These are phyloP conservation scores for Kwoniella mangroviensis DNA, from an alignment of 768 basidiomycete genomes.

Conservation along the genomic window DNA sequence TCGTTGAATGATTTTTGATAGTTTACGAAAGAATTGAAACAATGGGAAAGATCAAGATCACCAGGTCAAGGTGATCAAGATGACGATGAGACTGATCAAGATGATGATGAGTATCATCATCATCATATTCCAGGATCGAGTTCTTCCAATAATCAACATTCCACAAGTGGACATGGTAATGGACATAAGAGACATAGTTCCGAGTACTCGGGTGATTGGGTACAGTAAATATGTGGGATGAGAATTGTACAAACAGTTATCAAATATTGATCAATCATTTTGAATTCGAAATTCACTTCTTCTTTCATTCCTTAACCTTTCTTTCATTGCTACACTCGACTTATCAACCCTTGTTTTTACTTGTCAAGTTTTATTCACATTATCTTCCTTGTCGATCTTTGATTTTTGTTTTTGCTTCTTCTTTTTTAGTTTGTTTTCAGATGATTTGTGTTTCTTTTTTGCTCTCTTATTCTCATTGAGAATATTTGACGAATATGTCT, in stretches of 20 bases:
- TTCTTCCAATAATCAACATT: background rate
- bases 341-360: too few species aligned
- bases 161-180: background rate
- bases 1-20: background rate
- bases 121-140: constrained; percentile 10
- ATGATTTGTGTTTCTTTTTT: too few species aligned
- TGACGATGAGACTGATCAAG: constrained; percentile 4
- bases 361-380: too few species aligned
- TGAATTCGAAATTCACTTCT: background rate
- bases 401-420: too few species aligned
- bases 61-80: constrained; percentile 30
- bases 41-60: constrained; percentile 51
- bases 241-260: too few species aligned
- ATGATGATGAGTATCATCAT: constrained; percentile 3
- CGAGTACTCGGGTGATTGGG: constrained; percentile 51
- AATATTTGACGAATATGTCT: too few species aligned
- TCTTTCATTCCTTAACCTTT: too few species aligned
- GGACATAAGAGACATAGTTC: constrained; percentile 44
- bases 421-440: too few species aligned
- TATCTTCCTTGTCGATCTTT: too few species aligned
- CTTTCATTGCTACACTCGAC: too few species aligned
- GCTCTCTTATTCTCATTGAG: too few species aligned
- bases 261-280: background rate
- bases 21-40: constrained; percentile 54
- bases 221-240: constrained; percentile 4